A percentile compares a stretch with the other conserved stretches of the same genome.
Conservation (phyloP, 139 green algal species). For the Tetraselmis chui region DNA sequence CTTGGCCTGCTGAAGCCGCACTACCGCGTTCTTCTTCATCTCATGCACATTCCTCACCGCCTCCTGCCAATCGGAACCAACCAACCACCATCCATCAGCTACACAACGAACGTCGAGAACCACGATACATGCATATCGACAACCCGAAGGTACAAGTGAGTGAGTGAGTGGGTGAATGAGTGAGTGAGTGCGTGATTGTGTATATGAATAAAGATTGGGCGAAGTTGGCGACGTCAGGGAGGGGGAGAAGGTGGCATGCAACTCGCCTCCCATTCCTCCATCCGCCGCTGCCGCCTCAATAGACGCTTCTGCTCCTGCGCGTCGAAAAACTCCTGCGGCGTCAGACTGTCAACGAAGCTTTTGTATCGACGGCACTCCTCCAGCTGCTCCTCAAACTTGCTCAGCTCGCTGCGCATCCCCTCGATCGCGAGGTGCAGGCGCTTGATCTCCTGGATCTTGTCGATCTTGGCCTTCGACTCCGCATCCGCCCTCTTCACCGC, state of each 20-base stretch:
- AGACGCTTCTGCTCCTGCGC: constrained; percentile 4
- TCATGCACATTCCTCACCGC: background rate
- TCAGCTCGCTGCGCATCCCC: constrained; percentile 63
- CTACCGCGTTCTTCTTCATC: background rate
- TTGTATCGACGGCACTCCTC: constrained; percentile 69
- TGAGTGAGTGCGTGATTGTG: too few species aligned
- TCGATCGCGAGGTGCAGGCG: constrained; percentile 60
- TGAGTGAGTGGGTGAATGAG: too few species aligned
- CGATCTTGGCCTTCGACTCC: constrained; percentile 77
- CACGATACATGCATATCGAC: too few species aligned
- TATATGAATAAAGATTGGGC: too few species aligned
- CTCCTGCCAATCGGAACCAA: too few species aligned
- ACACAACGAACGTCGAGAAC: too few species aligned
- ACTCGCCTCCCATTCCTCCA: background rate
- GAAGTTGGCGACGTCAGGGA: too few species aligned
- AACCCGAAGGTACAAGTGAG: too few species aligned
- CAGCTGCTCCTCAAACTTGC: constrained; percentile 85
- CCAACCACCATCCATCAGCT: too few species aligned
- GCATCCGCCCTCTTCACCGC: constrained; percentile 71
- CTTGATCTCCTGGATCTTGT: constrained; percentile 89
- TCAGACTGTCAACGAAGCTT: constrained; percentile 81
- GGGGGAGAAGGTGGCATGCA: too few species aligned
- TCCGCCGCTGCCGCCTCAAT: background rate
- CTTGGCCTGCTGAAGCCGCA: background rate
- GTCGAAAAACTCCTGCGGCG: constrained; percentile 61